These are phyloP conservation scores for Boletus mariae DNA, from an alignment of 1,284 basidiomycete genomes.

Conservation along the genomic window DNA sequence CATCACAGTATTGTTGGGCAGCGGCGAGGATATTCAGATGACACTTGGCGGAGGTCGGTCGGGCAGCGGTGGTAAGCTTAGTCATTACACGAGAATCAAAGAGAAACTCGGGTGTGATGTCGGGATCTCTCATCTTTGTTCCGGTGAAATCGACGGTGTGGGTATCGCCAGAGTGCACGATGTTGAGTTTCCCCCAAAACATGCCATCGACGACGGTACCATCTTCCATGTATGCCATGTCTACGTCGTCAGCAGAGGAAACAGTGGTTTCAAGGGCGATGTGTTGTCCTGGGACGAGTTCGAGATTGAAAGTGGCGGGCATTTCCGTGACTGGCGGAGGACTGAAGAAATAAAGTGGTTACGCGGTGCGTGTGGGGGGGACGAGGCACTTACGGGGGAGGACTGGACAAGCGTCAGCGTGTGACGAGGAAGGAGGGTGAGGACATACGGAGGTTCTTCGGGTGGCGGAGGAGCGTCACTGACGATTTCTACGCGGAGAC, in stretches of 20 bases:
- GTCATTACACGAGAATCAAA: conserved; percentile 71
- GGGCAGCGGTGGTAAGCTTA: conserved; percentile 66
- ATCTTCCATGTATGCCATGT: conserved; percentile 85
- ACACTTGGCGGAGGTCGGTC: conserved; percentile 70
- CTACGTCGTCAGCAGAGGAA: conserved; percentile 69
- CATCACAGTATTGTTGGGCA: conserved; percentile 68
- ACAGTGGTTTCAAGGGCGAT: conserved; percentile 74
- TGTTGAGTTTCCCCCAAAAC: conserved; percentile 81
- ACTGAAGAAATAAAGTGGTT: conserved; percentile 36
- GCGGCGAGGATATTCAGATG: conserved; percentile 69
- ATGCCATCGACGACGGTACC: conserved; percentile 75
- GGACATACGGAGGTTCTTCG: conserved; percentile 72
- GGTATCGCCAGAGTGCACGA: conserved; percentile 69
- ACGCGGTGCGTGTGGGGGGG: background rate
- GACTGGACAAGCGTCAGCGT: conserved; percentile 35
- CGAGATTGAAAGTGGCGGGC: conserved; percentile 76
- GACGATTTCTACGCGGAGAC: conserved; percentile 76
- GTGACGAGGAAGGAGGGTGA: conserved; percentile 1
- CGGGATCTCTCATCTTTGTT: conserved; percentile 58
- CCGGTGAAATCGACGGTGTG: conserved; percentile 79
- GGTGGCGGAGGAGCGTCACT: conserved; percentile 76
- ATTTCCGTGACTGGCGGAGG: conserved; percentile 82
- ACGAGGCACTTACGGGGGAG: conserved; percentile 62
- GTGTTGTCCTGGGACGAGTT: conserved; percentile 68
- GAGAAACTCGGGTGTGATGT: conserved; percentile 62